Conservation (phyloP, 495 filamentous ascomycete genomes). For the Lichina pygmaea region DNA sequence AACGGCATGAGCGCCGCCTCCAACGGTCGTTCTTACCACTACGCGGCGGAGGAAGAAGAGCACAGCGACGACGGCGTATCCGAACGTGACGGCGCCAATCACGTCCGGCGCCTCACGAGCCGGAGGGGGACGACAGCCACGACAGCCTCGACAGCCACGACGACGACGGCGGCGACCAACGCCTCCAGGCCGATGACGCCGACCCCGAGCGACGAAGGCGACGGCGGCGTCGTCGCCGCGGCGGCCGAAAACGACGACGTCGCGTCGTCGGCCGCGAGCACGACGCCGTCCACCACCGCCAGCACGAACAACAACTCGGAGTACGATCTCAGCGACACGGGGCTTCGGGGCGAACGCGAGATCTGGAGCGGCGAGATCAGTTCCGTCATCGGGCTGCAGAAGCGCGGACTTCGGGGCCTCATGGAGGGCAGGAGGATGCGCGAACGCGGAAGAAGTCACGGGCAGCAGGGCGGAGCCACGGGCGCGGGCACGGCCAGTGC, state of each 20-base stretch:
- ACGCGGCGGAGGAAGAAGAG: not conserved
- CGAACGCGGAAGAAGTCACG: conserved; percentile 23
- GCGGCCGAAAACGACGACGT: not conserved
- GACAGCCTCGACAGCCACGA: not conserved
- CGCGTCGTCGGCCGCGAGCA: not conserved
- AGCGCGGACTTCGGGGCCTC: conserved; percentile 66
- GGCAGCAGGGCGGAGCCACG: not conserved
- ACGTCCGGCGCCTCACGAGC: too few relatives aligned
- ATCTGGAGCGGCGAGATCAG: conserved; percentile 68
- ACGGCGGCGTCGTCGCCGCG: not conserved
- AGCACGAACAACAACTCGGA: not conserved
- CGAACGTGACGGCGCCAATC: not conserved
- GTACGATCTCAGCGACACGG: not conserved
- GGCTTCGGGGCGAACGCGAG: conserved; percentile 14
- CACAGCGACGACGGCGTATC: not conserved
- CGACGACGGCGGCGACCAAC: not conserved
- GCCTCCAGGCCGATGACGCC: not conserved
- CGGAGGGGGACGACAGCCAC: not conserved
- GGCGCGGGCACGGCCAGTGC: not conserved
- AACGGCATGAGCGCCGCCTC: conserved; percentile 2
- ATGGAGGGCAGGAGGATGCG: conserved; percentile 86
- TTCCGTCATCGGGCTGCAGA: conserved; percentile 89
- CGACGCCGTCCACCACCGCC: not conserved
- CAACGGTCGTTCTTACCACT: not conserved
- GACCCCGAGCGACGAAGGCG: not conserved